Percentiles rank a stretch among this genome's conserved stretches.
phyloP scores from a whole-genome alignment of 192 early-diverging fungal species.

The Linnemannia elongata region DNA sequence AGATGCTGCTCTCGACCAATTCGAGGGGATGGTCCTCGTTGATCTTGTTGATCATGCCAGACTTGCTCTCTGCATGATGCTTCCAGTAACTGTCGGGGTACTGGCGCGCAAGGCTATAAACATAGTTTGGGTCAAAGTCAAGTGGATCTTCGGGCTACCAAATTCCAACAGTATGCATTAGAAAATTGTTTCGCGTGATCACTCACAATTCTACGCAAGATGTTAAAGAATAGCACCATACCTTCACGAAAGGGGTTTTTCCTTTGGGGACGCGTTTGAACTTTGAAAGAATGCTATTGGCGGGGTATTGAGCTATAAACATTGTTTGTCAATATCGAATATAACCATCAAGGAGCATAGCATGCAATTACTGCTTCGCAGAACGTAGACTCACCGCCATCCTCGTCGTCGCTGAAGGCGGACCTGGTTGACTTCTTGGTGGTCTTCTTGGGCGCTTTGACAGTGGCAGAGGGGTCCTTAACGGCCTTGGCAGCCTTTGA shows the following conservation, averaged over 20 bases:
- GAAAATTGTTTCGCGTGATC: no score
- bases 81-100: constrained; percentile 77
- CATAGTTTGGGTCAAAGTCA: constrained; percentile 67
- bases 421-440: constrained; percentile 24
- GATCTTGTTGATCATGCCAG: constrained; percentile 75
- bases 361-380: not conserved
- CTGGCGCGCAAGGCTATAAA: constrained; percentile 62
- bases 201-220: not conserved
- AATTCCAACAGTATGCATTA: not conserved
- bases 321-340: not conserved
- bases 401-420: constrained; percentile 54
- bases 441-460: constrained; percentile 35
- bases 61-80: constrained; percentile 62
- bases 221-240: not conserved
- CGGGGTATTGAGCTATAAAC: not conserved
- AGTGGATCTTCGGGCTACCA: constrained; percentile 44
- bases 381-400: constrained; percentile 13
- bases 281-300: constrained; percentile 24
- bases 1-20: constrained; percentile 72
- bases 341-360: no score
- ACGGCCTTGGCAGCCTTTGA: constrained; percentile 15
- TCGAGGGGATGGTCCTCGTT: constrained; percentile 79
- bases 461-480: constrained; percentile 12
- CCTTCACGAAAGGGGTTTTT: constrained; percentile 44
- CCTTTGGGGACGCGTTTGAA: constrained; percentile 42